Evolutionary conservation across 2,329 filamentous ascomycete genomes (phyloP).

Genomic region (Penicillium sp.): DNA sequence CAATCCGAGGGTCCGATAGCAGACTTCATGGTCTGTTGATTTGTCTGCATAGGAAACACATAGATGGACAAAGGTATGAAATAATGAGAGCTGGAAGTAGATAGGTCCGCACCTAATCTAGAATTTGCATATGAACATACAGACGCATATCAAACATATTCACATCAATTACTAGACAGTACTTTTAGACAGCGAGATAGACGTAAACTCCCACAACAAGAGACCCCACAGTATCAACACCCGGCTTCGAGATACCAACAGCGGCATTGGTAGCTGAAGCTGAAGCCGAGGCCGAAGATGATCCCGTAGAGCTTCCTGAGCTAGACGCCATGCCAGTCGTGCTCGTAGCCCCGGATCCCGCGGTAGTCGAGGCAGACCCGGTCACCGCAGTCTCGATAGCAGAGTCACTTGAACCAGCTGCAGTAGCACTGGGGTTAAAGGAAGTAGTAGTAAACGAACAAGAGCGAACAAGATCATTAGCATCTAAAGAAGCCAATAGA

Average conservation of each 20-base stretch:
- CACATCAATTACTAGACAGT: background rate
- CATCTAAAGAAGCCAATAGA: slow-evolving; percentile 1
- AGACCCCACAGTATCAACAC: background rate
- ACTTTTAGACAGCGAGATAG: background rate
- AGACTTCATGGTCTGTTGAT: background rate
- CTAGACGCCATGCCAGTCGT: background rate
- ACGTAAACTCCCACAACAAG: background rate
- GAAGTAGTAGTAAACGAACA: slow-evolving; percentile 11
- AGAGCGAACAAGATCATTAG: slow-evolving; percentile 12
- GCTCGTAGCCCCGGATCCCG: too few species aligned
- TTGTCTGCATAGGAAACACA: background rate
- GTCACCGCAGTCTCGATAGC: too few species aligned
- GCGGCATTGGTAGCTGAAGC: background rate
- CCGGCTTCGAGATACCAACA: background rate
- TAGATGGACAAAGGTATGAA: background rate
- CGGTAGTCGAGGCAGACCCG: background rate
- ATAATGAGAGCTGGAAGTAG: background rate
- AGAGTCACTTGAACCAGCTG: background rate
- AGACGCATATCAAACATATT: background rate
- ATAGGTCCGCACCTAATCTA: background rate
- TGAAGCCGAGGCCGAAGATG: background rate
- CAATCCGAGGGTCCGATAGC: too few species aligned
- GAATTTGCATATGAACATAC: background rate
- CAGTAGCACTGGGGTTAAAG: background rate
- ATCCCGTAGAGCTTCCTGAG: background rate